These are phyloP conservation scores for Saposhnikovia divaricata DNA, from an alignment of 129 eudicot genomes.

Conservation along the genomic window DNA sequence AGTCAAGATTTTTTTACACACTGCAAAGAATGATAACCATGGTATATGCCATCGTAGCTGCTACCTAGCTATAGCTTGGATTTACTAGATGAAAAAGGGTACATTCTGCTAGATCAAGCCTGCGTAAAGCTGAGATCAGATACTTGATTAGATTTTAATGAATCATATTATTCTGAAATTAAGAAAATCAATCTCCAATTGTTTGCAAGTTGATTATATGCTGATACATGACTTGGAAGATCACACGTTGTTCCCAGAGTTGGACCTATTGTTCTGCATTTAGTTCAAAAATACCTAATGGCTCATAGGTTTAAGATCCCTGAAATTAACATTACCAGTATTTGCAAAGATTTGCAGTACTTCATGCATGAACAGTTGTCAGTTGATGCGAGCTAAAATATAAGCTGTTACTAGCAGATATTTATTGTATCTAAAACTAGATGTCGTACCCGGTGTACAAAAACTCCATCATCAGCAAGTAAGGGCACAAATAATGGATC, in stretches of 20 bases:
- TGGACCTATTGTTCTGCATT: too few relatives aligned
- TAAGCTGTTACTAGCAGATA: background rate
- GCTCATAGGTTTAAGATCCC: background rate
- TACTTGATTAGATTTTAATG: conserved; percentile 13
- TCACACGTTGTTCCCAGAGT: background rate
- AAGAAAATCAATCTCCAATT: background rate
- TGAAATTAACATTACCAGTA: background rate
- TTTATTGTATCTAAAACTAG: background rate
- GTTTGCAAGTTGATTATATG: background rate
- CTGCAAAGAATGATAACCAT: background rate
- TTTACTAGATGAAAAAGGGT: conserved; percentile 17
- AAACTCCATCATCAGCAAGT: background rate
- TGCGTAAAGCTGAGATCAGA: conserved; percentile 7
- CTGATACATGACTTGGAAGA: conserved; percentile 2
- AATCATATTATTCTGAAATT: background rate
- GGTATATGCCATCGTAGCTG: conserved; percentile 8
- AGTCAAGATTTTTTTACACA: background rate
- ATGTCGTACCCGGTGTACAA: background rate
- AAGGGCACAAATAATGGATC: background rate
- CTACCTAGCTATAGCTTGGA: conserved; percentile 2
- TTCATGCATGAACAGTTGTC: background rate
- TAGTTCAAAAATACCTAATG: background rate
- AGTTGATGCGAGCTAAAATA: background rate
- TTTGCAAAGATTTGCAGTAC: background rate
- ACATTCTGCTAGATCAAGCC: conserved; percentile 26